These are phyloP conservation scores for Teunomyces barrocoloradensis DNA, from an alignment of 805 yeast genomes.

Conservation along the genomic window DNA sequence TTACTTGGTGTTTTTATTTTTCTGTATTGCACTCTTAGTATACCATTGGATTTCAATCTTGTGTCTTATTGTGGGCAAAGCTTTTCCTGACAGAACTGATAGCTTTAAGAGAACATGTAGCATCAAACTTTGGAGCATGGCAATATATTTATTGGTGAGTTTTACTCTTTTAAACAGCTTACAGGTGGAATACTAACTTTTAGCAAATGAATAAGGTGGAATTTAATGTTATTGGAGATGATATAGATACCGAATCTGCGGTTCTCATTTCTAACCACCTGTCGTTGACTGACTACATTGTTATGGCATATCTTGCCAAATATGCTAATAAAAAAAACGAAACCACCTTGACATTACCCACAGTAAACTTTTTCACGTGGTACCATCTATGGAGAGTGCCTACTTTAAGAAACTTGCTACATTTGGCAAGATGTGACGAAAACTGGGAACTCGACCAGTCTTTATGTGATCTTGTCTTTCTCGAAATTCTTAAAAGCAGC, in stretches of 20 bases:
- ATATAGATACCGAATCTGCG: constrained; percentile 33
- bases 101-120: constrained; percentile 15
- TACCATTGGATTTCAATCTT: neutral
- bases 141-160: constrained; percentile 29
- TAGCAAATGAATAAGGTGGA: constrained; percentile 36
- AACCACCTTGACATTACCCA: constrained; percentile 32
- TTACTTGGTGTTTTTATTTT: neutral
- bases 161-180: neutral
- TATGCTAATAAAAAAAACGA: constrained; percentile 19
- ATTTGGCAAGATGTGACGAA: constrained; percentile 59
- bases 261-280: constrained; percentile 58
- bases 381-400: constrained; percentile 64
- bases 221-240: constrained; percentile 44
- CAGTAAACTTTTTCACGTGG: constrained; percentile 69
- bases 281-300: constrained; percentile 63
- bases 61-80: neutral
- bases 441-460: constrained; percentile 58
- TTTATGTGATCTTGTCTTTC: constrained; percentile 35
- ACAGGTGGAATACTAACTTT: constrained; percentile 1
- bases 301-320: constrained; percentile 45
- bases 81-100: constrained; percentile 19
- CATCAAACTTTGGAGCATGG: constrained; percentile 28
- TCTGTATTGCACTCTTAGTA: neutral
- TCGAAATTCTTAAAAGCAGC: constrained; percentile 31
- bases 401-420: constrained; percentile 42